phyloP scores from a whole-genome alignment of 768 basidiomycete genomes.

The Trametes meyenii region DNA sequence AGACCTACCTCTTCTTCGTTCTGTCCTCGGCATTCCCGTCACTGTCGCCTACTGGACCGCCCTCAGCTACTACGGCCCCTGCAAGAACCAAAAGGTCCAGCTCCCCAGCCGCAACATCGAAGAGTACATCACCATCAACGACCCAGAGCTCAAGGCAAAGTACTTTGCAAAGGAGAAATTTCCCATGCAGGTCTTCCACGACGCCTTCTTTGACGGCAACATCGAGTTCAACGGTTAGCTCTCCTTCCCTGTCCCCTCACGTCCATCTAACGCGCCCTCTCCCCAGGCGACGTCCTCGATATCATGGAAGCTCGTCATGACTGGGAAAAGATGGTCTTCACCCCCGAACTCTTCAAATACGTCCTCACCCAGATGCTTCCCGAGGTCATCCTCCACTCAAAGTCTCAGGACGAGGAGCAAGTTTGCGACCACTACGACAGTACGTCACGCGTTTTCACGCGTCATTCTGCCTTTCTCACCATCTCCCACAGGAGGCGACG shows the following conservation, averaged over 20 bases:
- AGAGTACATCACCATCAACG: slow-evolving; percentile 90
- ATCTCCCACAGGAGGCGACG: slow-evolving; percentile 70
- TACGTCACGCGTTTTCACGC: slow-evolving; percentile 38
- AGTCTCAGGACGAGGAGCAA: slow-evolving; percentile 91
- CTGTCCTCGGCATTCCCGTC: slow-evolving; percentile 75
- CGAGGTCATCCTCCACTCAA: slow-evolving; percentile 93
- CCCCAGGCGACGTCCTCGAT: slow-evolving; percentile 87
- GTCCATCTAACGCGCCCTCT: slow-evolving; percentile 1
- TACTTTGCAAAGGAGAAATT: slow-evolving; percentile 91
- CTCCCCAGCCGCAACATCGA: slow-evolving; percentile 87
- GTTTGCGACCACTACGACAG: slow-evolving; percentile 96
- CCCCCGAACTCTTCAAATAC: slow-evolving; percentile 90
- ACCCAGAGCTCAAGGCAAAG: slow-evolving; percentile 73
- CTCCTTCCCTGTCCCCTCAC: slow-evolving; percentile 2
- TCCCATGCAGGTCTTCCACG: slow-evolving; percentile 96
- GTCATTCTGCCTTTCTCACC: slow-evolving; percentile 18
- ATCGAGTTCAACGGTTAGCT: slow-evolving; percentile 89
- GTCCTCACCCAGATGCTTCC: slow-evolving; percentile 87
- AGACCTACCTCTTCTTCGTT: slow-evolving; percentile 82
- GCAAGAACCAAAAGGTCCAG: slow-evolving; percentile 83
- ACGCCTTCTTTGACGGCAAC: slow-evolving; percentile 96
- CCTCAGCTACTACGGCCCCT: slow-evolving; percentile 77
- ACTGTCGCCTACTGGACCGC: slow-evolving; percentile 89
- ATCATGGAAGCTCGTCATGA: slow-evolving; percentile 94
- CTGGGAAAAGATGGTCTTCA: slow-evolving; percentile 93